Percentiles rank a stretch among this genome's conserved stretches.
Evolutionary conservation across 139 green algal genomes (phyloP).

Genomic region (Trebouxia sp.): DNA sequence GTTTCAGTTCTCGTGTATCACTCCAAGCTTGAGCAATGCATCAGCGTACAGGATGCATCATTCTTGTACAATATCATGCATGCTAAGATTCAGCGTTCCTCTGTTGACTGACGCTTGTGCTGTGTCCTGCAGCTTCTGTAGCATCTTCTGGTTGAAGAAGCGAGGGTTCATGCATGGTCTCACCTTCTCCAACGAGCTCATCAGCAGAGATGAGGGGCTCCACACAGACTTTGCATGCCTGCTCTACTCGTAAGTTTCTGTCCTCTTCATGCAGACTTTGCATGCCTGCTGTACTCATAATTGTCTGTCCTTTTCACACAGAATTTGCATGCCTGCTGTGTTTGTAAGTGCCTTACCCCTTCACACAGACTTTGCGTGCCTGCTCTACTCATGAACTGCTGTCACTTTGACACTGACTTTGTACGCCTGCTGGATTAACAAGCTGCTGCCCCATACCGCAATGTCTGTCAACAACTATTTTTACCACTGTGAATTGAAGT

Average conservation of each 20-base stretch:
- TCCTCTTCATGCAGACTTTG: not conserved
- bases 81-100: not conserved
- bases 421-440: too few relatives aligned
- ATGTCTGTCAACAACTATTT: too few relatives aligned
- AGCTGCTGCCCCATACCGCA: too few relatives aligned
- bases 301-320: not conserved
- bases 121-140: slow-evolving; percentile 83
- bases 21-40: too few relatives aligned
- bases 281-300: slow-evolving; percentile 17
- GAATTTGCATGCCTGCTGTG: not conserved
- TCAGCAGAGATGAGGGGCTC: slow-evolving; percentile 96
- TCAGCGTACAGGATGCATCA: too few relatives aligned
- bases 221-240: slow-evolving; percentile 98
- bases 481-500: too few relatives aligned
- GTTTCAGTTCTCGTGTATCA: too few relatives aligned
- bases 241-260: slow-evolving; percentile 76
- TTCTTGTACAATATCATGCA: too few relatives aligned
- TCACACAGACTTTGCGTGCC: not conserved
- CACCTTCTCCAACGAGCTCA: slow-evolving; percentile 99
- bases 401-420: too few relatives aligned
- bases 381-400: not conserved
- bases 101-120: not conserved
- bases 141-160: slow-evolving; percentile 99
- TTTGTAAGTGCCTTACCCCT: not conserved
- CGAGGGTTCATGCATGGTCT: slow-evolving; percentile 95